These are phyloP conservation scores for Xylariaceae sp. DNA, from an alignment of 2,329 filamentous ascomycete species.

Conservation along the genomic window DNA sequence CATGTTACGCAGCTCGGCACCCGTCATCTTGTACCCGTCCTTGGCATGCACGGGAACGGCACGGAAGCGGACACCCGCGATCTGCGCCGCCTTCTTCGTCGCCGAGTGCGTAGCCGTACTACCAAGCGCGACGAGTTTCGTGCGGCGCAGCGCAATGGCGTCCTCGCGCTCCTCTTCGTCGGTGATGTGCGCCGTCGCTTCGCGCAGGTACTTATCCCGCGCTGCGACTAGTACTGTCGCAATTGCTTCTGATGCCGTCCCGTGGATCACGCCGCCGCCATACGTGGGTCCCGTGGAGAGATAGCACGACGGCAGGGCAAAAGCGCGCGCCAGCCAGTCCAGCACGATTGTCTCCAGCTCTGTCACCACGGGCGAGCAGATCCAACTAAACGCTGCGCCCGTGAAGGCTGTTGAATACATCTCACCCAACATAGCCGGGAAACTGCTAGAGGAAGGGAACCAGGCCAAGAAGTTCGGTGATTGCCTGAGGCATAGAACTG, in stretches of 20 bases:
- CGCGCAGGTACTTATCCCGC: slow-evolving; percentile 69
- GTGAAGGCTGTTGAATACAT: slow-evolving; percentile 88
- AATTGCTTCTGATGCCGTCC: slow-evolving; percentile 82
- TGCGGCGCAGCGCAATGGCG: slow-evolving; percentile 60
- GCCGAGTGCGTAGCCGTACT: slow-evolving; percentile 77
- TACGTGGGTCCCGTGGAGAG: slow-evolving; percentile 63
- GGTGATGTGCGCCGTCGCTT: slow-evolving; percentile 49
- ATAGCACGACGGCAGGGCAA: slow-evolving; percentile 70
- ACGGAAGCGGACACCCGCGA: slow-evolving; percentile 79
- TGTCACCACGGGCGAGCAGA: slow-evolving; percentile 86
- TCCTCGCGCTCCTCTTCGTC: slow-evolving; percentile 62
- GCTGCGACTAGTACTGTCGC: slow-evolving; percentile 85
- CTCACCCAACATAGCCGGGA: slow-evolving; percentile 83
- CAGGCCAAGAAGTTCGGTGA: slow-evolving; percentile 94
- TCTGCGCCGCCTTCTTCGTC: slow-evolving; percentile 80
- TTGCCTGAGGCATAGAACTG: slow-evolving; percentile 49
- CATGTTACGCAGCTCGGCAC: slow-evolving; percentile 53
- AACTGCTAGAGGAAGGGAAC: slow-evolving; percentile 79
- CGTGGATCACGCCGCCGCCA: slow-evolving; percentile 92
- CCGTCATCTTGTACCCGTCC: slow-evolving; percentile 68
- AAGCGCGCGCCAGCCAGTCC: slow-evolving; percentile 80
- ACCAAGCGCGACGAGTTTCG: slow-evolving; percentile 73
- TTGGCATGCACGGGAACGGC: slow-evolving; percentile 59
- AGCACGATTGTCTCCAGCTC: slow-evolving; percentile 90
- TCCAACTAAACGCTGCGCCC: slow-evolving; percentile 93